Evolutionary conservation across 2,329 filamentous ascomycete species (phyloP).

Genomic region (Xylaria arbuscula): DNA sequence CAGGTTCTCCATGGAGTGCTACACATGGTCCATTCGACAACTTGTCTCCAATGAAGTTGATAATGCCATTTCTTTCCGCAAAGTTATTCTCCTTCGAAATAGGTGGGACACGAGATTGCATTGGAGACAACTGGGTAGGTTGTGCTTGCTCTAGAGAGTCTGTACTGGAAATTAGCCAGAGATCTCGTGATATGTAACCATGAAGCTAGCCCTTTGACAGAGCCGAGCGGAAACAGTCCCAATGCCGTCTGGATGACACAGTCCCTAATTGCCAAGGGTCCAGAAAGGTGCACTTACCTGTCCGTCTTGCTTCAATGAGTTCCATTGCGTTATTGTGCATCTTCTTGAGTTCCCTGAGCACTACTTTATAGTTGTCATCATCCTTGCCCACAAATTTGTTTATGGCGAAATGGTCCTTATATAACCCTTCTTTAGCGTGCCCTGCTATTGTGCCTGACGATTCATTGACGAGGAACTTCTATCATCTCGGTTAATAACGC

Average conservation of each 20-base stretch:
- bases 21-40: background rate
- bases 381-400: background rate
- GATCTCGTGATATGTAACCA: background rate
- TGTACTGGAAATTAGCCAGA: background rate
- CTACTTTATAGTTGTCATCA: constrained; percentile 6
- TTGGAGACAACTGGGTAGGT: no score
- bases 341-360: background rate
- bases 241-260: background rate
- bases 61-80: constrained; percentile 2
- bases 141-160: background rate
- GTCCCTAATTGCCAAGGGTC: background rate
- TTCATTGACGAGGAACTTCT: background rate
- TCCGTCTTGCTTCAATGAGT: background rate
- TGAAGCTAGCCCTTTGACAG: background rate
- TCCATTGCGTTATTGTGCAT: background rate
- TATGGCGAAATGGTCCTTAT: constrained; percentile 4
- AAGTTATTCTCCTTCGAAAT: constrained; percentile 3
- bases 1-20: background rate
- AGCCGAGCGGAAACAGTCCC: background rate
- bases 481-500: background rate
- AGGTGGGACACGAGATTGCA: background rate
- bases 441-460: background rate
- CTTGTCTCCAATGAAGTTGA: constrained; percentile 4
- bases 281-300: background rate
- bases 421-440: background rate